These are phyloP conservation scores for Boletus rubropictus DNA, from an alignment of 768 basidiomycete genomes.

Conservation along the genomic window DNA sequence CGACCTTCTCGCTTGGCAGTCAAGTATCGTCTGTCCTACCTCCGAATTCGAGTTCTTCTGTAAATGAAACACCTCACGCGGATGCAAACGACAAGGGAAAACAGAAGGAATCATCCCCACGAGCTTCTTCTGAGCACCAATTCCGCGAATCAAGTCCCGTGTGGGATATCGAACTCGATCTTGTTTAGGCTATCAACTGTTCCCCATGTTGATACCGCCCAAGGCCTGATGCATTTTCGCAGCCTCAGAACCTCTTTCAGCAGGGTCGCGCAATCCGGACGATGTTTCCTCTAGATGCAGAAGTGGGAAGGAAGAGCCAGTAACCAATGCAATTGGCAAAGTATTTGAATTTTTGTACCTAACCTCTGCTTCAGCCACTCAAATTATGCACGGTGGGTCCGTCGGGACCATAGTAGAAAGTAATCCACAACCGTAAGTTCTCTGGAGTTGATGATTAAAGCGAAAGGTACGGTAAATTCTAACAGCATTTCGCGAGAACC, in stretches of 20 bases:
- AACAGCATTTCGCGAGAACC: constrained; percentile 2
- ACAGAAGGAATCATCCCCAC: constrained; percentile 15
- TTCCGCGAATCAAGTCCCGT: constrained; percentile 48
- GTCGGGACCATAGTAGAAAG: neutral
- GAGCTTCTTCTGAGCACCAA: constrained; percentile 6
- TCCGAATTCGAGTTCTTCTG: neutral
- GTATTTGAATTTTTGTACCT: neutral
- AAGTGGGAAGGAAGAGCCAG: neutral
- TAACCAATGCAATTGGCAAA: neutral
- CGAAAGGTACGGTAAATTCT: neutral
- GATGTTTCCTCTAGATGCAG: neutral
- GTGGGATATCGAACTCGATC: constrained; percentile 71
- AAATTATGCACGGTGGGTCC: neutral
- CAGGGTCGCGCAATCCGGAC: neutral
- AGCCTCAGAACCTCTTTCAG: neutral
- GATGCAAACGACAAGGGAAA: constrained; percentile 14
- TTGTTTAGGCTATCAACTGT: constrained; percentile 27
- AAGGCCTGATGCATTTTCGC: neutral
- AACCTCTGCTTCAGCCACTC: neutral
- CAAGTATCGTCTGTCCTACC: constrained; percentile 14
- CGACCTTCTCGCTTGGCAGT: constrained; percentile 31
- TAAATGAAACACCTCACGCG: neutral
- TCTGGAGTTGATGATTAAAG: neutral
- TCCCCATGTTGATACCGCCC: constrained; percentile 3
- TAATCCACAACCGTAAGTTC: neutral